Conservation (phyloP, 2,329 filamentous ascomycete species). For the Ophiostoma fasciatum region DNA sequence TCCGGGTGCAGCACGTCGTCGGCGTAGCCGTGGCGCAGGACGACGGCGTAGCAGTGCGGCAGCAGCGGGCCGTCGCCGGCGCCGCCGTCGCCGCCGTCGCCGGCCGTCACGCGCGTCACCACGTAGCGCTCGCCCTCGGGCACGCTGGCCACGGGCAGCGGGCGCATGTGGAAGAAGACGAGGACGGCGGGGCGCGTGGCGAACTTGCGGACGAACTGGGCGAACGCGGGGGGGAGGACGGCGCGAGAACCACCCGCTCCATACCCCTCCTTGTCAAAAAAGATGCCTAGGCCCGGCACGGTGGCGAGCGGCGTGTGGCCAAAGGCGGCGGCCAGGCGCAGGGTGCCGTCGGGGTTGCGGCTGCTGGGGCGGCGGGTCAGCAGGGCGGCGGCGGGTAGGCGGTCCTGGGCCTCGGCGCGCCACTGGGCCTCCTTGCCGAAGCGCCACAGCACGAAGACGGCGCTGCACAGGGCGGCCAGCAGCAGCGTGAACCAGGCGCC, state of each 20-base stretch:
- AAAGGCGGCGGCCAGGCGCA: too few species aligned
- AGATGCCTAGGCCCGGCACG: conserved; percentile 50
- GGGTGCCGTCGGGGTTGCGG: conserved; percentile 6
- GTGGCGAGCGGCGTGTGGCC: conserved; percentile 25
- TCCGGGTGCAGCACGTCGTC: conserved; percentile 55
- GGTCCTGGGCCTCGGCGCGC: conserved; percentile 50
- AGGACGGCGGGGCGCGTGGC: conserved; percentile 49
- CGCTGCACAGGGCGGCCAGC: conserved; percentile 45
- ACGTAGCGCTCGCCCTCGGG: conserved; percentile 31
- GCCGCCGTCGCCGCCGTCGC: too few species aligned
- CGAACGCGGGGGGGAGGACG: conserved; percentile 46
- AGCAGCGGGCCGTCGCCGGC: conserved; percentile 18
- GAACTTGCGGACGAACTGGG: conserved; percentile 60
- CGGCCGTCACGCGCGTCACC: too few species aligned
- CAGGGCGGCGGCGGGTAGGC: conserved; percentile 32
- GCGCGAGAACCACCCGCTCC: too few species aligned
- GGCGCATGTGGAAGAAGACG: conserved; percentile 62
- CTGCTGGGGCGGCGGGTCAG: conserved; percentile 11
- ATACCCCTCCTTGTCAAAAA: conserved; percentile 63
- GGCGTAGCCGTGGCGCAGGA: conserved; percentile 57
- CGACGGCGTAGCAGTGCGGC: conserved; percentile 52
- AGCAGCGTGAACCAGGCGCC: conserved; percentile 68
- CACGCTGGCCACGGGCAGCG: conserved; percentile 43
- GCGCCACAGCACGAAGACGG: conserved; percentile 59
- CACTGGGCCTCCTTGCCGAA: conserved; percentile 70